These are phyloP conservation scores for Phytopythium mirpurense DNA, from an alignment of 352 stramenopile genomes.

Conservation along the genomic window DNA sequence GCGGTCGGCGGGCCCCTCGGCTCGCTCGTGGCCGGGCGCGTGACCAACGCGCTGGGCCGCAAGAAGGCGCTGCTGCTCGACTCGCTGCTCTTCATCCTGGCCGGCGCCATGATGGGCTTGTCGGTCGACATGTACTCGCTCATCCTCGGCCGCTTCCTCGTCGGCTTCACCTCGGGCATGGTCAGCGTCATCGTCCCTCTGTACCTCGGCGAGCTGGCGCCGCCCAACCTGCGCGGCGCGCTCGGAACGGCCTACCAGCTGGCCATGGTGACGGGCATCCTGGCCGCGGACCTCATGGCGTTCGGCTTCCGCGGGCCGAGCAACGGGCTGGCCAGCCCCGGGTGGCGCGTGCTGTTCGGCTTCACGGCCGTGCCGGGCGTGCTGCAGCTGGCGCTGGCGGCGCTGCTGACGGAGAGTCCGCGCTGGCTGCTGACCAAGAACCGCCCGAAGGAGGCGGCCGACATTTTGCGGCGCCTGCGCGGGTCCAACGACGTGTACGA, in stretches of 20 bases:
- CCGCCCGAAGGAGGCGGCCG: slow-evolving; percentile 58
- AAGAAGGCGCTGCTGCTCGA: slow-evolving; percentile 59
- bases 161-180: slow-evolving; percentile 60
- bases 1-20: slow-evolving; percentile 55
- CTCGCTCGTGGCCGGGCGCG: slow-evolving; percentile 50
- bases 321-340: slow-evolving; percentile 43
- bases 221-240: slow-evolving; percentile 64
- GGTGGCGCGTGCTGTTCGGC: slow-evolving; percentile 64
- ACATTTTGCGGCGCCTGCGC: slow-evolving; percentile 59
- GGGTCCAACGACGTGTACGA: slow-evolving; percentile 76
- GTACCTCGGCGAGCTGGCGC: slow-evolving; percentile 64
- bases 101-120: slow-evolving; percentile 49
- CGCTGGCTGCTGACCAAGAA: slow-evolving; percentile 75
- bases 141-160: slow-evolving; percentile 62
- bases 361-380: slow-evolving; percentile 61
- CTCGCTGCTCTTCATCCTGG: slow-evolving; percentile 62
- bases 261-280: slow-evolving; percentile 64
- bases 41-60: slow-evolving; percentile 48
- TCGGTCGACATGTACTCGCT: slow-evolving; percentile 70
- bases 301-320: slow-evolving; percentile 59
- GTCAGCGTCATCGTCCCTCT: slow-evolving; percentile 70
- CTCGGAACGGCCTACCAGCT: slow-evolving; percentile 74
- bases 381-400: slow-evolving; percentile 55
- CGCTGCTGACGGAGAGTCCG: slow-evolving; percentile 59
- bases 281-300: slow-evolving; percentile 42